Base-by-base conservation (phyloP, 768 basidiomycete species). In the Lentinus tigrinus region DNA sequence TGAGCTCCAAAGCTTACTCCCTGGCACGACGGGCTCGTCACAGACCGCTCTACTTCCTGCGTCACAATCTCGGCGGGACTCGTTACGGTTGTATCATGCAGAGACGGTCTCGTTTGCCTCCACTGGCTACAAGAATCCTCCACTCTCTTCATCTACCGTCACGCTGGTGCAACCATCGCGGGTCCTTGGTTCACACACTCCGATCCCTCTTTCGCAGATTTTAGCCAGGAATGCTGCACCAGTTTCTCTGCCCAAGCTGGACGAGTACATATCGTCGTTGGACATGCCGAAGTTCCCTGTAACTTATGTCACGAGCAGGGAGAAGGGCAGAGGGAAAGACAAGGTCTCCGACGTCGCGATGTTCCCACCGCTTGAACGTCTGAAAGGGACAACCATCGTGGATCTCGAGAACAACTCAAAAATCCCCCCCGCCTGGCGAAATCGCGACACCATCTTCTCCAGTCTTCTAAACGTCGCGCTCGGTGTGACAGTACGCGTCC, bases 291-390 rank as follows among this genome's bases (percentile, higher is more conserved):
- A 67, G 6, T 83, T 88, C 56, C 58, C 73, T 1, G 24, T 49
- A 10, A 46, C 53, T 27, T 48, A 36, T 38, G 46, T n/a, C 0
- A 10, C 28, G 3, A 26, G 10, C 24, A 13, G 16, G 16, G 8
- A 27, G 21, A 39, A 52, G 17, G 55, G 58, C 1, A 56, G 58
- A 46, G 63, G 62, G 16, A 68, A 69, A 53, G 60, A 53, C 2
- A 64, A 58, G 47, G 61, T 54, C 24, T 64, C 68, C 43, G 51
- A 57, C 8, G 62, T 54, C 10, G 36, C 68, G 36, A 85, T 85
- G 80, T 89, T 90, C 62, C 78, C 79, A 51, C 88, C 88, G 5
- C 75, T 89, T 78, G 81, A 87, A 42, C 74, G 72, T 26, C 72
- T 90, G 36, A 69, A 78, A 1, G 79, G 79, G 9, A 75, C 70